A percentile compares a stretch with the other conserved stretches of the same genome.
Conservation (phyloP, 352 stramenopile species). For the Phytophthora syringae region DNA sequence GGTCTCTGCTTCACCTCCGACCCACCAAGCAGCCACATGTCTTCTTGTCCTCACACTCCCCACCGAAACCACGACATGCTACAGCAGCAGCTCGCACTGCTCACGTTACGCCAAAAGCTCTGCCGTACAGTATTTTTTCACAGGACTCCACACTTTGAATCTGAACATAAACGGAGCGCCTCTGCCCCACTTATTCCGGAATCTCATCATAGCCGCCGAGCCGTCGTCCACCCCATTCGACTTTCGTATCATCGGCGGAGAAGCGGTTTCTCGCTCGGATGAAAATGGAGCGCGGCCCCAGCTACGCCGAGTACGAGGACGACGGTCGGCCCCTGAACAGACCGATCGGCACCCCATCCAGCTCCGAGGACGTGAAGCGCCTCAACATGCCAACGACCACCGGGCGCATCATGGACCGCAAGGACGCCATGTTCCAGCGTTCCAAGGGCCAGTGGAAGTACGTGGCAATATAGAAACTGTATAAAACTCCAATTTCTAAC, state of each 20-base stretch:
- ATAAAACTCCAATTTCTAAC: neutral
- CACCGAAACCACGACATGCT: too few relatives aligned
- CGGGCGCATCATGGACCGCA: conserved; percentile 76
- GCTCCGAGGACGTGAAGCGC: conserved; percentile 31
- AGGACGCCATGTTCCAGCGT: conserved; percentile 65
- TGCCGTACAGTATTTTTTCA: too few relatives aligned
- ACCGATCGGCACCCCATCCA: conserved; percentile 16
- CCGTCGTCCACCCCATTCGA: conserved; percentile 19
- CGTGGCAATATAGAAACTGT: conserved; percentile 22
- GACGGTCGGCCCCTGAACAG: conserved; percentile 11
- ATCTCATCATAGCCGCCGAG: neutral
- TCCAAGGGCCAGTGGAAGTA: conserved; percentile 86
- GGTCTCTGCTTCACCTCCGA: conserved; percentile 10
- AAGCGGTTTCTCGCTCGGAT: conserved; percentile 16
- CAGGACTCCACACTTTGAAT: conserved; percentile 10
- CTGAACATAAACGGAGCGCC: conserved; percentile 12
- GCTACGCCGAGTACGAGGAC: conserved; percentile 61
- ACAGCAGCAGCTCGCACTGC: too few relatives aligned
- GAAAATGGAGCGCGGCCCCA: conserved; percentile 58
- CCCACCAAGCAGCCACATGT: too few relatives aligned
- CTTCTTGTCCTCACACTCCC: too few relatives aligned
- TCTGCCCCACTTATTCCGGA: conserved; percentile 8
- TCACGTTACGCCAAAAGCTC: too few relatives aligned
- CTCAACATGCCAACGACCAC: conserved; percentile 41
- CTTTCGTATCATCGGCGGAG: conserved; percentile 23